Conservation (phyloP, 106 monocot species). For the Acorus gramineus region DNA sequence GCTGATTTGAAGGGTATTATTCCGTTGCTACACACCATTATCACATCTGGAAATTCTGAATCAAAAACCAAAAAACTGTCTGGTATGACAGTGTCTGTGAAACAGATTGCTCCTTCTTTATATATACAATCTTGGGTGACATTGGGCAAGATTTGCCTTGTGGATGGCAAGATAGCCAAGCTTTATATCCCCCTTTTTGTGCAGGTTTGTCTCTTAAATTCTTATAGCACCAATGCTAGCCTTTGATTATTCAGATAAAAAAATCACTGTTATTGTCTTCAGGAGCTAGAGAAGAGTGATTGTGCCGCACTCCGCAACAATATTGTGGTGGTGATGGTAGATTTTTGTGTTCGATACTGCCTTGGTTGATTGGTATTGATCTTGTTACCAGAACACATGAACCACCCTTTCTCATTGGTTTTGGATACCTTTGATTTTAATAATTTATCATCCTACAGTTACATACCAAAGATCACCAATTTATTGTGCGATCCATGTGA, state of each 20-base stretch:
- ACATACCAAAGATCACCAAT: slow-evolving; percentile 71
- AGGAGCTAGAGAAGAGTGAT: slow-evolving; percentile 95
- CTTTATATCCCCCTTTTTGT: slow-evolving; percentile 89
- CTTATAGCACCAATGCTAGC: background rate
- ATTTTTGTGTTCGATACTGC: slow-evolving; percentile 95
- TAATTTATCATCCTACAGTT: slow-evolving; percentile 34
- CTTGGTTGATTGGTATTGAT: slow-evolving; percentile 83
- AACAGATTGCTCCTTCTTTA: slow-evolving; percentile 52
- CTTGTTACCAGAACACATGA: background rate
- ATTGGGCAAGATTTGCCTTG: slow-evolving; percentile 92
- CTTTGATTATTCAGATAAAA: slow-evolving; percentile 4
- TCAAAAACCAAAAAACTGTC: slow-evolving; percentile 42
- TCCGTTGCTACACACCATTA: slow-evolving; percentile 65
- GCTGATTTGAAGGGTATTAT: slow-evolving; percentile 50
- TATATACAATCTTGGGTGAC: slow-evolving; percentile 89
- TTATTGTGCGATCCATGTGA: slow-evolving; percentile 86
- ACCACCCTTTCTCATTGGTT: background rate
- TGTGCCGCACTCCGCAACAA: slow-evolving; percentile 77
- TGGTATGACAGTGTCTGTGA: slow-evolving; percentile 30
- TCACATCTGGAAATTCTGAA: slow-evolving; percentile 56
- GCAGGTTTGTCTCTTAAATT: slow-evolving; percentile 46
- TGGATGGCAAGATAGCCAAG: slow-evolving; percentile 80
- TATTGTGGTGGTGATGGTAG: slow-evolving; percentile 83
- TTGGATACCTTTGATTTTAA: background rate
- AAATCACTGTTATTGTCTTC: slow-evolving; percentile 8